Evolutionary conservation across 768 basidiomycete genomes (phyloP), one percentile per base, ranked within the genome.

Genomic region (Calocybe indica): DNA sequence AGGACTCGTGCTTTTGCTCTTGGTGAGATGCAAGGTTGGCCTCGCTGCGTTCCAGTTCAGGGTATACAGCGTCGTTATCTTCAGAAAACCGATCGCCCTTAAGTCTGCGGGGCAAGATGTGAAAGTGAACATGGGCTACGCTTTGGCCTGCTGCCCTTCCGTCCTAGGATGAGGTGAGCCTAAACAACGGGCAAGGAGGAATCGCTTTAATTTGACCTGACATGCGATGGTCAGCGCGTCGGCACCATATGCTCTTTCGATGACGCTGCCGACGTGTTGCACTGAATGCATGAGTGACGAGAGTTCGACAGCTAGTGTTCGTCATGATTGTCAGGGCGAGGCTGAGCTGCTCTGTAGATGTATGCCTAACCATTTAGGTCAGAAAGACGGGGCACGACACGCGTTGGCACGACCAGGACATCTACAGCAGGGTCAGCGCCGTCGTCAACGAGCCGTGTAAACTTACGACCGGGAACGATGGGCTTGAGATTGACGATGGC

Each of bases 401-500:
- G 67, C 0, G 67, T 74, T 13, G 82, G 79, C 11, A 82, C 58
- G 44, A 85, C 78, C 37, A 85, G 75, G 11, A 85, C 82, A 61
- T 84, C 82, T 84, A 57, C 36, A 41, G 22, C 15, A 22, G 31
- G 13, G 39, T n/a, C n/a, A 29, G 42, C 22, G 35, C 38, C 36
- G 11, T 37, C 36, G 42, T n/a, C 28, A 2, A 6, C 1, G 35
- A 29, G 10, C 13, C 36, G 4, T 12, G 1, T 10, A 22, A 9
- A 78, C 90, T 68, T 65, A 98, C 95, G 93, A 41, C 93, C 93
- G 36, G 92, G 92, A 7, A 94, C 82, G 54, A 96, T 83, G 1
- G 94, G 95, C 57, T 92, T 96, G 51, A 96, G 79, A 62, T 98
- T 98, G 40, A 97, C 94, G 52, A 96, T 85, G 1, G 89, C 95